Evolutionary conservation across 177 flowering plant genomes (phyloP).

Genomic region (Vitis hybrid): DNA sequence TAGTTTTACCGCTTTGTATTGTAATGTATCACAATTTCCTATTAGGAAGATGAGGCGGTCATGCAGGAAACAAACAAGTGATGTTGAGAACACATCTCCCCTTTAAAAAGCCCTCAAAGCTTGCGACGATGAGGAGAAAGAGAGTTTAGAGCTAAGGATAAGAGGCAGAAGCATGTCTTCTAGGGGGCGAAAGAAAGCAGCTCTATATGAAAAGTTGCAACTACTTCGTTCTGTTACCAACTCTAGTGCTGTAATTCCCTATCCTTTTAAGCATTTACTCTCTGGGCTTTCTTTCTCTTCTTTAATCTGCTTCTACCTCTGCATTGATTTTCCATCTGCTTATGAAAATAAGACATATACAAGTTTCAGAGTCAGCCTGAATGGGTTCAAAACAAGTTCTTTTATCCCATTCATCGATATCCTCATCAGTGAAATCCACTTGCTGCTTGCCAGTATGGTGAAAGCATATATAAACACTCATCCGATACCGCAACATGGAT

Average conservation of each 20-base stretch:
- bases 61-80: slow-evolving; percentile 21
- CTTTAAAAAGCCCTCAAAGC: background rate
- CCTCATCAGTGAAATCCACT: too few relatives aligned
- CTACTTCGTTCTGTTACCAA: slow-evolving; percentile 30
- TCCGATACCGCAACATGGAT: too few relatives aligned
- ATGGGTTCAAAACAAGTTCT: too few relatives aligned
- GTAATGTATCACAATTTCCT: background rate
- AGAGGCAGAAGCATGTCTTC: slow-evolving; percentile 20
- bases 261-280: background rate
- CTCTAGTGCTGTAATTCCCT: slow-evolving; percentile 30
- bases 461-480: too few relatives aligned
- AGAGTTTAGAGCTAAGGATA: background rate
- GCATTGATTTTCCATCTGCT: too few relatives aligned
- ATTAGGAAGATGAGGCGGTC: slow-evolving; percentile 12
- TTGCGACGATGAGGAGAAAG: background rate
- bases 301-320: background rate
- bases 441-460: too few relatives aligned
- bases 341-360: too few relatives aligned
- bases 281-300: background rate
- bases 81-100: slow-evolving; percentile 1
- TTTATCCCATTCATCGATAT: too few relatives aligned
- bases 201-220: slow-evolving; percentile 24
- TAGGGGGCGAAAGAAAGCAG: slow-evolving; percentile 25
- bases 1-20: background rate
- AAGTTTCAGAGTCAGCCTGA: too few relatives aligned